Evolutionary conservation across 2,329 filamentous ascomycete genomes (phyloP).

Genomic region (Calonectria pseudoreteaudii): DNA sequence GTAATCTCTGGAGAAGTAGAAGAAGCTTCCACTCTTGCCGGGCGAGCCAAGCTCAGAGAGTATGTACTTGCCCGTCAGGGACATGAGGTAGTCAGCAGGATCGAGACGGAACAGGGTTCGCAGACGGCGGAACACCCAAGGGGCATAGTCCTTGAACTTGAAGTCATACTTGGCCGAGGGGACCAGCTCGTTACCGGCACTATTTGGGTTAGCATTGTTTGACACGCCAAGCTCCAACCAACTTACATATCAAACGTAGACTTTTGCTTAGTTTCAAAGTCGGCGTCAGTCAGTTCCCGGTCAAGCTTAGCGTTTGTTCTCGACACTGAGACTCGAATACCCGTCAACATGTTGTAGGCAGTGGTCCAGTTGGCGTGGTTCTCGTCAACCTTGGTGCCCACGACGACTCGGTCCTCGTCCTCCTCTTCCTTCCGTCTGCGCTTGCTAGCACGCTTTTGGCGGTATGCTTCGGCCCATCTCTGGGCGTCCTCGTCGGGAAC

Average conservation of each 20-base stretch:
- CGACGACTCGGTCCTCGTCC: conserved; percentile 93
- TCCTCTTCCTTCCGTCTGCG: conserved; percentile 85
- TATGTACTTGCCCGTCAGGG: conserved; percentile 97
- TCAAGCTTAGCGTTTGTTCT: conserved; percentile 97
- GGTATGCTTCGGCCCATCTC: conserved; percentile 92
- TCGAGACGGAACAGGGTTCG: conserved; percentile 90
- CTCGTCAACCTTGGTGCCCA: conserved; percentile 98
- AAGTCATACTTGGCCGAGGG: conserved; percentile 99
- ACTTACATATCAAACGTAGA: conserved; percentile 97
- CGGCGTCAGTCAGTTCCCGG: conserved; percentile 86
- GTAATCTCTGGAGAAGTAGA: conserved; percentile 99
- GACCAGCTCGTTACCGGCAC: conserved; percentile 95
- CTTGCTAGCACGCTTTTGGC: conserved; percentile 91
- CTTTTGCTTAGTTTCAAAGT: conserved; percentile 96
- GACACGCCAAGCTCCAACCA: not conserved
- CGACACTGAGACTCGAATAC: conserved; percentile 96
- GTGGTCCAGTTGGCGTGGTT: conserved; percentile 97
- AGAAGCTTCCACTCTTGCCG: conserved; percentile 98
- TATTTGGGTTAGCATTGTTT: conserved; percentile 49
- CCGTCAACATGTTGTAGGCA: conserved; percentile 99
- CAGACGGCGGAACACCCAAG: conserved; percentile 97
- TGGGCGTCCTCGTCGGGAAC: conserved; percentile 90
- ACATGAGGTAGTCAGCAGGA: conserved; percentile 98
- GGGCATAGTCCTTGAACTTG: conserved; percentile 99
- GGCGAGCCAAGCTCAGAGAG: conserved; percentile 96